phyloP scores from a whole-genome alignment of 768 basidiomycete species.

The Mycena leptocephala region DNA sequence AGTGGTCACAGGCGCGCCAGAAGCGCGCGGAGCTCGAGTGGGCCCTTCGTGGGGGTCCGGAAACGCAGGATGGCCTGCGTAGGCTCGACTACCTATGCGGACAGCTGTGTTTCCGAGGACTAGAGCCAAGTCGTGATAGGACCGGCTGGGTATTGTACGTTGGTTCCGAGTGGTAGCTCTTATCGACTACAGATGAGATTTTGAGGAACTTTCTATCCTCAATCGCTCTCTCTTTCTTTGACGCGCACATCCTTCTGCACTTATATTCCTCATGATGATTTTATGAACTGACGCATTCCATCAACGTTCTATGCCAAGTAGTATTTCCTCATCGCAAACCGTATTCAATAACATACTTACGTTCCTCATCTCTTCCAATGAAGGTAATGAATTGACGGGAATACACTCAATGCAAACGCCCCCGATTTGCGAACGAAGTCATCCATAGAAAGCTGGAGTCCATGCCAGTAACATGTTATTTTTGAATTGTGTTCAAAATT shows the following conservation, averaged over 20 bases:
- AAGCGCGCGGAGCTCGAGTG: conserved; percentile 20
- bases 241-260: not conserved
- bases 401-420: no score
- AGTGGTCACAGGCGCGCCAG: conserved; percentile 14
- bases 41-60: not conserved
- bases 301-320: no score
- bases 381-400: no score
- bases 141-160: conserved; percentile 35
- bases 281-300: not conserved
- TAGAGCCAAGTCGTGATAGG: conserved; percentile 39
- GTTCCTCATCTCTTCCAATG: not conserved
- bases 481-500: no score
- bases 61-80: conserved; percentile 47
- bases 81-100: conserved; percentile 56
- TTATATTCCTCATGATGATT: not conserved
- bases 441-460: no score
- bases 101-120: conserved; percentile 52
- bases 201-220: not conserved
- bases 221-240: no score
- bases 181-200: not conserved
- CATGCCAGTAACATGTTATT: no score
- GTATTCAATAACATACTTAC: not conserved
- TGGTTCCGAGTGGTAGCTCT: conserved; percentile 15
- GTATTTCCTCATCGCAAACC: not conserved
- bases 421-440: no score